A percentile compares a stretch with the other conserved stretches of the same genome.
Conservation (phyloP, 306 rosid species). For the Coriaria nepalensis region DNA sequence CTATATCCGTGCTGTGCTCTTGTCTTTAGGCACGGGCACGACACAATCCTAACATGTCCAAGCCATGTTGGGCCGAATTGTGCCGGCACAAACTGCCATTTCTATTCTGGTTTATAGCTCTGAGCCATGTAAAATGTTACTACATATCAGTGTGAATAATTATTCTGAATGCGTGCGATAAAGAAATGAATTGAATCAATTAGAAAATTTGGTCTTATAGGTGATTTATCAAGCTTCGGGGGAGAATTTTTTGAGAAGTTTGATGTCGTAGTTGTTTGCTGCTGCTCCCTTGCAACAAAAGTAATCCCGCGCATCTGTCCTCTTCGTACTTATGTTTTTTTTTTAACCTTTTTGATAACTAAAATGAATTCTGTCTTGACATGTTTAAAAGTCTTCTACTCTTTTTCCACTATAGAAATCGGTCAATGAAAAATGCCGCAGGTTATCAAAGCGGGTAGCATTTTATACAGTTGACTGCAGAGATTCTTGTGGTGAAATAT, state of each 20-base stretch:
- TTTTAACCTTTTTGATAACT: background rate
- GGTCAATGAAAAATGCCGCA: constrained; percentile 73
- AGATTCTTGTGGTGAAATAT: constrained; percentile 94
- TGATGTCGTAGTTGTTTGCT: constrained; percentile 67
- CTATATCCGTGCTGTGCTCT: too few relatives aligned
- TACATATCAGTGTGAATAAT: too few relatives aligned
- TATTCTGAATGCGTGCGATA: too few relatives aligned
- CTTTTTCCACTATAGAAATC: constrained; percentile 40
- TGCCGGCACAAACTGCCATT: too few relatives aligned
- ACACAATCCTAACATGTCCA: too few relatives aligned
- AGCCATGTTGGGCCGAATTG: too few relatives aligned
- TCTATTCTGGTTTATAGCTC: too few relatives aligned
- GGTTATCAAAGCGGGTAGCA: constrained; percentile 53
- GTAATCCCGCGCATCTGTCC: constrained; percentile 20
- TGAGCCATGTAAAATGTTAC: too few relatives aligned
- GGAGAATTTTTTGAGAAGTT: constrained; percentile 61
- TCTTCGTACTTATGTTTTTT: background rate
- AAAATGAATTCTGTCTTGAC: constrained; percentile 5
- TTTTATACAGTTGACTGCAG: constrained; percentile 83
- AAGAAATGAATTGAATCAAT: too few relatives aligned
- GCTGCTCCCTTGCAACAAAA: constrained; percentile 66
- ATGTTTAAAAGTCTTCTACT: background rate
- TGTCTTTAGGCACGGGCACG: too few relatives aligned
- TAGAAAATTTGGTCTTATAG: constrained; percentile 23
- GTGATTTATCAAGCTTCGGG: constrained; percentile 55